Base-by-base conservation (phyloP, 805 yeast genomes). In the Wickerhamiella kurtzmanii region DNA sequence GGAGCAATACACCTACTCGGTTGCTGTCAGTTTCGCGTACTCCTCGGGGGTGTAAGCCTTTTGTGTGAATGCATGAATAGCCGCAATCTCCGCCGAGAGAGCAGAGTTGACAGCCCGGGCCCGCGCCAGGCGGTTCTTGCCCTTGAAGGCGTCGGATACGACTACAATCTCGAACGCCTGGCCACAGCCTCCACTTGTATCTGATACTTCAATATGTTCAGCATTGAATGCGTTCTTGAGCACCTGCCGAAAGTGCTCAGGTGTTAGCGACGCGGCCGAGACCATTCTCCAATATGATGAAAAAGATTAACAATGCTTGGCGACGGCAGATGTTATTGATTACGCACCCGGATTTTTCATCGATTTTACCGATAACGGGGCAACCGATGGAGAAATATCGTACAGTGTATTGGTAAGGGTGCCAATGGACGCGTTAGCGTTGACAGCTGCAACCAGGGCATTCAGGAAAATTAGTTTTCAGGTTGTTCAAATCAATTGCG, bases 111-210 rank as follows among this genome's bases (percentile, higher is more conserved):
- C 95, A 54, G 87, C 58, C 54, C 97, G 71, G 57, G 89, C 95
- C 59, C 99, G 75, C 69, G 79, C 75, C 44, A 92, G 69, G 61
- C 82, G 83, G 65, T 85, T 86, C 66, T 86, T 85, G 20, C 92
- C 92, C 50, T 71, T 63, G 63, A 94, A 92, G 19, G 69, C 59
- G 41, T 76, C 79, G 64, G 70, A 67, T 8, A 92, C 95, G 22
- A 94, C 88, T 4, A 84, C 74, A 32, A 87, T 95, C 36, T 94
- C 95, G 64, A 88, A 89, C 2, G 97, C 95, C 63, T 89, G 96
- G 3, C 99, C 99, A 65, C 99, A 92, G 1, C 99, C 99, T 15
- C 94, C 94, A 9, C 80, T 78, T 70, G 77, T 74, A 54, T 84
- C 94, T 50, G 75, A 80, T 4, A 84, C 87, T 56, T 79, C 81